phyloP scores from a whole-genome alignment of 2,329 filamentous ascomycete genomes.

The Colletotrichum ledebouriae region DNA sequence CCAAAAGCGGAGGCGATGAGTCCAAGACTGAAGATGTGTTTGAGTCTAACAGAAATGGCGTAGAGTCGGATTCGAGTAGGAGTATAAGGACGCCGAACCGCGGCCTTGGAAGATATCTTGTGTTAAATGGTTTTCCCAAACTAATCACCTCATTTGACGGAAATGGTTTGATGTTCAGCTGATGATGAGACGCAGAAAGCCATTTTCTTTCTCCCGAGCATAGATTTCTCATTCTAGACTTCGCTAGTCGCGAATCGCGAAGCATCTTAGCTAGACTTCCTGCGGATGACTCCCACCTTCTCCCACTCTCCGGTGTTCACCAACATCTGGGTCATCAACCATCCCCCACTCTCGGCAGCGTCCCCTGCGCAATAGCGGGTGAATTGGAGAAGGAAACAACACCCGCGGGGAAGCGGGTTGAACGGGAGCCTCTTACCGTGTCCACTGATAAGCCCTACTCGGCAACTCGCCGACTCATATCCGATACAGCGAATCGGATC shows the following conservation, averaged over 20 bases:
- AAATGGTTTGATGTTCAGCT: conserved; percentile 25
- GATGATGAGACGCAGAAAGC: conserved; percentile 2
- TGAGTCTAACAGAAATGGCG: neutral
- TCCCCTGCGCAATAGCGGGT: neutral
- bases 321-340: neutral
- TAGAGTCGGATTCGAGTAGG: neutral
- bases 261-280: neutral
- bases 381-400: neutral
- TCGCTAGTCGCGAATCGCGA: neutral
- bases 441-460: conserved; percentile 26
- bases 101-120: neutral
- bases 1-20: neutral
- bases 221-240: neutral
- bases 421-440: neutral
- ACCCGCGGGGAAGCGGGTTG: conserved; percentile 16
- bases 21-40: neutral
- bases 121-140: neutral
- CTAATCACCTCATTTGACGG: neutral
- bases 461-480: neutral
- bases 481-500: neutral
- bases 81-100: neutral
- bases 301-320: conserved; percentile 2
- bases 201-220: neutral
- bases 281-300: neutral
- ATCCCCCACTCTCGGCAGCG: conserved; percentile 27